phyloP scores from a whole-genome alignment of 2,329 filamentous ascomycete genomes.

The Lasiodiplodia hormozganensis region DNA sequence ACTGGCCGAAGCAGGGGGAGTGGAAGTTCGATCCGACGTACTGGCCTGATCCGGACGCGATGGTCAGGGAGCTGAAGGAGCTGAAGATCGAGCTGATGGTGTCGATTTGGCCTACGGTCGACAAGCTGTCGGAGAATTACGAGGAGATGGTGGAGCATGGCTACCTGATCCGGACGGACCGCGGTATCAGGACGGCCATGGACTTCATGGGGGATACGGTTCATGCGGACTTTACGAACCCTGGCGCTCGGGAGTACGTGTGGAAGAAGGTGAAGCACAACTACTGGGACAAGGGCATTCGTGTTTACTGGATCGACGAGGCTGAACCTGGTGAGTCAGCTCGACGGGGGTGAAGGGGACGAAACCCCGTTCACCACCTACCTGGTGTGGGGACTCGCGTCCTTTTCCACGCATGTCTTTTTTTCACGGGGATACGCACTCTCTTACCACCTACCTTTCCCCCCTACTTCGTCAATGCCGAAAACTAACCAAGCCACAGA shows the following conservation, averaged over 20 bases:
- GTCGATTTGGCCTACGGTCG: constrained; percentile 73
- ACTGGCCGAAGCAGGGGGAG: constrained; percentile 71
- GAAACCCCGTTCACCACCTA: background rate
- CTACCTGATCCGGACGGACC: constrained; percentile 65
- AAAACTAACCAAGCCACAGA: constrained; percentile 50
- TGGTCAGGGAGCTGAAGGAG: constrained; percentile 66
- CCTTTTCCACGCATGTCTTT: background rate
- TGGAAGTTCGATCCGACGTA: constrained; percentile 71
- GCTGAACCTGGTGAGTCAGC: constrained; percentile 57
- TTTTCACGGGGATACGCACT: background rate
- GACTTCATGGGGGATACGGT: constrained; percentile 65
- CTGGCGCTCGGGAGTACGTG: constrained; percentile 63
- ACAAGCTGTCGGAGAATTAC: constrained; percentile 65
- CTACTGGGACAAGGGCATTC: constrained; percentile 68
- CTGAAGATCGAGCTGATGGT: constrained; percentile 72
- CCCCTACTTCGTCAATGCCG: too few relatives aligned
- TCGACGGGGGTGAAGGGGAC: too few relatives aligned
- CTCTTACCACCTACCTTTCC: background rate
- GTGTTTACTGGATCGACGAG: constrained; percentile 73
- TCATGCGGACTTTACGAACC: constrained; percentile 70
- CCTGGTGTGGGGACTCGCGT: background rate
- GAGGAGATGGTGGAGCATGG: constrained; percentile 67
- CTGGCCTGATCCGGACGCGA: constrained; percentile 71
- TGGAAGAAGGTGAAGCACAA: constrained; percentile 67
- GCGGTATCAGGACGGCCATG: constrained; percentile 65